Evolutionary conservation across 208 protist species (phyloP).

Genomic region (Leishmania aethiopica): DNA sequence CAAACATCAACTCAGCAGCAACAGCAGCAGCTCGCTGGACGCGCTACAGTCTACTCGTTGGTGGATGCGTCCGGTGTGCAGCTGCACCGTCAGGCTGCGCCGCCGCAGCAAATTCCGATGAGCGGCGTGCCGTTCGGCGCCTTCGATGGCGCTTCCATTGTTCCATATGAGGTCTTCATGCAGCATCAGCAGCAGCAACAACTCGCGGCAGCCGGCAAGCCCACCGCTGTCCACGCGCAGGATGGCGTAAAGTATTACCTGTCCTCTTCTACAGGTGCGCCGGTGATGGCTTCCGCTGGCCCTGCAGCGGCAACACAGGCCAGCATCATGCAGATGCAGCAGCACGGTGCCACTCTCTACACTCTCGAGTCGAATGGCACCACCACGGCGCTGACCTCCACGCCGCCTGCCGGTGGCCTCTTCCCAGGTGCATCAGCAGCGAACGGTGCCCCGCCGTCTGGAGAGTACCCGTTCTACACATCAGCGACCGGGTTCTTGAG

Average conservation of each 20-base stretch:
- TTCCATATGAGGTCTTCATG: constrained; percentile 25
- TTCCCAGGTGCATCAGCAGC: not conserved
- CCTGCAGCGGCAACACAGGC: constrained; percentile 1
- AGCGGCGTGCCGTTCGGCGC: constrained; percentile 14
- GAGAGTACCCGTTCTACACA: not conserved
- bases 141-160: constrained; percentile 19
- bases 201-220: not conserved
- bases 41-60: constrained; percentile 12
- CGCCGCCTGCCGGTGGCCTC: not conserved
- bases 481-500: constrained; percentile 1
- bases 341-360: constrained; percentile 7
- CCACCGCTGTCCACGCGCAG: constrained; percentile 5
- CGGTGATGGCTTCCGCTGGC: constrained; percentile 16
- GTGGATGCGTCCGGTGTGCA: constrained; percentile 12
- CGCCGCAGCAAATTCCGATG: constrained; percentile 14
- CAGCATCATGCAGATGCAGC: constrained; percentile 4
- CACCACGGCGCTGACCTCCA: constrained; percentile 9
- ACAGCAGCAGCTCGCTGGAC: constrained; percentile 5
- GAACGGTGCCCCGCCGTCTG: not conserved
- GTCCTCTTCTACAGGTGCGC: not conserved
- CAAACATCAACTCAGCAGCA: constrained; percentile 6
- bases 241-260: constrained; percentile 27
- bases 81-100: constrained; percentile 6
- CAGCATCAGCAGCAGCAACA: constrained; percentile 26
- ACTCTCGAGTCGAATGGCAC: constrained; percentile 16